phyloP scores from a whole-genome alignment of 768 basidiomycete species.

The Termitomyces sp. region DNA sequence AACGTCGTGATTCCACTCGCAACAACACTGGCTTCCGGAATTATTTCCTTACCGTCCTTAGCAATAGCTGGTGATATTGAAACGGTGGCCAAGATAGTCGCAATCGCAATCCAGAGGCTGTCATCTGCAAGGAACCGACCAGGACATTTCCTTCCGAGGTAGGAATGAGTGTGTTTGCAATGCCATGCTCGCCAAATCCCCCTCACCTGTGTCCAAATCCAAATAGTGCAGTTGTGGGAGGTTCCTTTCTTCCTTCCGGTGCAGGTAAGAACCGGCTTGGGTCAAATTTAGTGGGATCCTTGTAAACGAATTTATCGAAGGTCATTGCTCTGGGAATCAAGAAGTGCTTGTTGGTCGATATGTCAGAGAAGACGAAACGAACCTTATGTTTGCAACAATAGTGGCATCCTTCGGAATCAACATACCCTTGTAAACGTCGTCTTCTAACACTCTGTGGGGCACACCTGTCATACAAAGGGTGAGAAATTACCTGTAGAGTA shows the following conservation, averaged over 20 bases:
- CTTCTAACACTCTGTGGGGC: not conserved
- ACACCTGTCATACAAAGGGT: not conserved
- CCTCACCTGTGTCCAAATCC: conserved; percentile 22
- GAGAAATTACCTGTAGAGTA: no score
- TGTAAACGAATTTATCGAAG: conserved; percentile 33
- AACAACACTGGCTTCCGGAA: conserved; percentile 16
- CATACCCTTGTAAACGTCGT: not conserved
- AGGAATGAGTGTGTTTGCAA: not conserved
- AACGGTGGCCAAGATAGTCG: conserved; percentile 22
- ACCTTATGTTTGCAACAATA: conserved; percentile 39
- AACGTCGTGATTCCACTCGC: not conserved
- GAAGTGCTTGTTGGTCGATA: not conserved
- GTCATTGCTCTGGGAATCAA: conserved; percentile 30
- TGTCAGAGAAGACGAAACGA: not conserved
- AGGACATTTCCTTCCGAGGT: conserved; percentile 31
- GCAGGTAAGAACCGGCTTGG: conserved; percentile 37
- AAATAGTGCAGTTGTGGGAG: conserved; percentile 9
- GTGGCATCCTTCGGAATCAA: conserved; percentile 32
- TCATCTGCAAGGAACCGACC: conserved; percentile 39
- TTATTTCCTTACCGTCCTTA: conserved; percentile 28
- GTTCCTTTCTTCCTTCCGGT: conserved; percentile 9
- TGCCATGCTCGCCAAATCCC: not conserved
- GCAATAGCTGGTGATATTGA: conserved; percentile 31
- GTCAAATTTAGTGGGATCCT: conserved; percentile 33
- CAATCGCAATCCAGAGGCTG: conserved; percentile 26